Evolutionary conservation across 192 early-diverging fungal genomes (phyloP).

Genomic region (Podila epigama): DNA sequence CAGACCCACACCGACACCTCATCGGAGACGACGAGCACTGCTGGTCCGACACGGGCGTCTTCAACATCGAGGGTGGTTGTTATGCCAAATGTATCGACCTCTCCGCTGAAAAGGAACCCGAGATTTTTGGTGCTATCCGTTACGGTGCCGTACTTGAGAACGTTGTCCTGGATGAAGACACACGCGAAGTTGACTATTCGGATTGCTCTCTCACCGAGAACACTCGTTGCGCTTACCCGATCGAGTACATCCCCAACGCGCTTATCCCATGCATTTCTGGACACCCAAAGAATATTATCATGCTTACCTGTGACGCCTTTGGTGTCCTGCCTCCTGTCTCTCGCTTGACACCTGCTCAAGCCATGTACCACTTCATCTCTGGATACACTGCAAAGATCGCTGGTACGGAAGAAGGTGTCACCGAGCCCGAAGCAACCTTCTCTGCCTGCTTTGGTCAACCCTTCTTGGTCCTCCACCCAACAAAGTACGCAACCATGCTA

Average conservation of each 20-base stretch:
- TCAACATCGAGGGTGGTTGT: constrained; percentile 99
- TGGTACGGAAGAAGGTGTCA: constrained; percentile 95
- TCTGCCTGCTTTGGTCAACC: constrained; percentile 94
- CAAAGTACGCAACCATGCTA: constrained; percentile 95
- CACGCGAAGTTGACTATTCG: constrained; percentile 84
- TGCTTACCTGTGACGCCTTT: constrained; percentile 97
- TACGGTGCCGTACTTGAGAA: constrained; percentile 97
- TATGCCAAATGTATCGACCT: constrained; percentile 98
- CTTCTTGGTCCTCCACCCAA: constrained; percentile 97
- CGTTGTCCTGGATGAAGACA: constrained; percentile 82
- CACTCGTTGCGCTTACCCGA: constrained; percentile 96
- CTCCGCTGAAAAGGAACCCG: constrained; percentile 96
- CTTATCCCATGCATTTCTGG: constrained; percentile 86
- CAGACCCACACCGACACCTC: constrained; percentile 89
- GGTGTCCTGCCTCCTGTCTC: constrained; percentile 94
- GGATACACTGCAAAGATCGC: constrained; percentile 99
- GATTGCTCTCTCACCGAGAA: constrained; percentile 90
- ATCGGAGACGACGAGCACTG: constrained; percentile 99
- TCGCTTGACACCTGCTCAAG: constrained; percentile 85
- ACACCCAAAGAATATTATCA: constrained; percentile 94
- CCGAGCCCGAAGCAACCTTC: constrained; percentile 92
- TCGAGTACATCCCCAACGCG: constrained; percentile 93
- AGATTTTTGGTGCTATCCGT: constrained; percentile 96
- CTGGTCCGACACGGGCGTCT: constrained; percentile 96
- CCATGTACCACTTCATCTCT: constrained; percentile 97